Conservation (phyloP, 305 asterid genomes). For the Fraxinus albicans region DNA sequence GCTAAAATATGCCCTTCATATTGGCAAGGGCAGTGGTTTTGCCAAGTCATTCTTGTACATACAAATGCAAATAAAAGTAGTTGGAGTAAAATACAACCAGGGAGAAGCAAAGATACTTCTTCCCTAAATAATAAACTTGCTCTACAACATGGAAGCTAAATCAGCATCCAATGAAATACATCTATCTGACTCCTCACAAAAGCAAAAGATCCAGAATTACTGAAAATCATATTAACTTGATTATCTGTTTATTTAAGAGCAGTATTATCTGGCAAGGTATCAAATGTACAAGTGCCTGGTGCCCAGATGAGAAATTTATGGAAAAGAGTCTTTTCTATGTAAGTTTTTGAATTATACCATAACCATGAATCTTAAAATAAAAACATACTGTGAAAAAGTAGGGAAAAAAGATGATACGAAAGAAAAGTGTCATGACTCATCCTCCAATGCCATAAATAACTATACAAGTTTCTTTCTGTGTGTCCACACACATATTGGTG, state of each 20-base stretch:
- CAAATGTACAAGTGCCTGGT: background rate
- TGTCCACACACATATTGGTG: background rate
- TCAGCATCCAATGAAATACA: background rate
- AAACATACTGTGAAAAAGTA: background rate
- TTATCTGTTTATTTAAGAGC: background rate
- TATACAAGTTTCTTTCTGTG: background rate
- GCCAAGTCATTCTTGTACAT: background rate
- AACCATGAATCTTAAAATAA: background rate
- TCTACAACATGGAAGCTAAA: background rate
- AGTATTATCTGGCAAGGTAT: background rate
- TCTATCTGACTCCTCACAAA: background rate
- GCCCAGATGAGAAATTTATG: background rate
- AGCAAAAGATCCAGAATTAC: background rate
- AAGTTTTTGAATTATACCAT: background rate
- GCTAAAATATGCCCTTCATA: background rate
- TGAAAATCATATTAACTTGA: background rate
- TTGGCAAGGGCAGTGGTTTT: conserved; percentile 1
- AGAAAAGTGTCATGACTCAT: background rate
- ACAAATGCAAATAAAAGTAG: background rate
- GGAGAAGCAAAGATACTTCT: background rate
- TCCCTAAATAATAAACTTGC: background rate
- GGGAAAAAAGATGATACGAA: background rate
- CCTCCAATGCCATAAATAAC: background rate
- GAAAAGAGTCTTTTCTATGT: background rate
- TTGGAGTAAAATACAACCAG: background rate